Evolutionary conservation across 208 protist genomes (phyloP).

Genomic region (Naegleria fowleri): DNA sequence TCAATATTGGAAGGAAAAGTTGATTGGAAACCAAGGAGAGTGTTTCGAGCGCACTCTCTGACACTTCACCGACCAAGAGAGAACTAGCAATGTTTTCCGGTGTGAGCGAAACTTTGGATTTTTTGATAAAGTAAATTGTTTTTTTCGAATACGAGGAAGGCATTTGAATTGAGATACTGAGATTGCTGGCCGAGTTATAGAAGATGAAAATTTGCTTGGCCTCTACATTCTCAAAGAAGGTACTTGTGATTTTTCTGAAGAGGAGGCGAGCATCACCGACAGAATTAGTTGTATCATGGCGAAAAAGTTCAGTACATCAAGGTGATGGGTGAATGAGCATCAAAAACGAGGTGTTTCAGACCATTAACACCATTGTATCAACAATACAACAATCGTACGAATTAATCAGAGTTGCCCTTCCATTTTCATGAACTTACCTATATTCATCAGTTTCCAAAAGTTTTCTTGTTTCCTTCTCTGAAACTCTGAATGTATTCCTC

Average conservation of each 20-base stretch:
- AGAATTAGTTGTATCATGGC: too few species aligned
- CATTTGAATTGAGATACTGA: neutral
- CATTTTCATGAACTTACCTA: neutral
- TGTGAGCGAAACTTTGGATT: neutral
- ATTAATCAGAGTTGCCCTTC: too few species aligned
- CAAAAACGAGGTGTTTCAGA: too few species aligned
- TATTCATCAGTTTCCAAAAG: neutral
- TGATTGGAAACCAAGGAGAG: neutral
- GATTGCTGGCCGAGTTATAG: neutral
- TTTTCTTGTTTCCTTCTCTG: slow-evolving; percentile 7
- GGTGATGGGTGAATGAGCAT: too few species aligned
- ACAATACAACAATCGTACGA: too few species aligned
- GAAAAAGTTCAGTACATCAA: too few species aligned
- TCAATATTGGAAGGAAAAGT: neutral
- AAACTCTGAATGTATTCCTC: neutral
- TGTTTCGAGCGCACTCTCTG: neutral
- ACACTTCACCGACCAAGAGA: neutral
- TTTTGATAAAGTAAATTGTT: neutral
- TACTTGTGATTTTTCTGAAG: neutral
- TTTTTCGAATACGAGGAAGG: neutral
- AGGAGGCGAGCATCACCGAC: too few species aligned
- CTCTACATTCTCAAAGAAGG: neutral
- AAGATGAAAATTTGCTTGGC: neutral
- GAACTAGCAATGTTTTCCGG: neutral
- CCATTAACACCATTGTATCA: too few species aligned